phyloP scores from a whole-genome alignment of 345 rosid genomes.

The Citrus reticulata region DNA sequence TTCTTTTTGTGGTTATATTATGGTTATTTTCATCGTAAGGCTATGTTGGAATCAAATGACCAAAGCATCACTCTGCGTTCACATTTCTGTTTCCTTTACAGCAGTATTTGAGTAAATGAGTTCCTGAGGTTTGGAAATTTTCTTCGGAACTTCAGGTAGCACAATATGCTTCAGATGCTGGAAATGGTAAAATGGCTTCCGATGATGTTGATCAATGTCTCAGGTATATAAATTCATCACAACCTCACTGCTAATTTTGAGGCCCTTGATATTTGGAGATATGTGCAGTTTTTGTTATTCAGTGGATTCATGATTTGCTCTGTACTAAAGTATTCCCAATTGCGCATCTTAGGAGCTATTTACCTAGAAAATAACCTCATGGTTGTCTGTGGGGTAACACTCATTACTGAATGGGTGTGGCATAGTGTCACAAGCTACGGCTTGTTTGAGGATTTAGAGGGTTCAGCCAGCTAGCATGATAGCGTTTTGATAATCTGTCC shows the following conservation, averaged over 20 bases:
- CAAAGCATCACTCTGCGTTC: constrained; percentile 10
- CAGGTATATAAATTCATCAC: constrained; percentile 37
- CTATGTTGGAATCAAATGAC: background rate
- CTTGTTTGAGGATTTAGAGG: background rate
- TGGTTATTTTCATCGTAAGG: background rate
- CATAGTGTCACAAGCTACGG: background rate
- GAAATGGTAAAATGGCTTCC: constrained; percentile 56
- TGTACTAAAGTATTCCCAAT: background rate
- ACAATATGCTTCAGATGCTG: constrained; percentile 81
- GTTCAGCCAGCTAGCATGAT: background rate
- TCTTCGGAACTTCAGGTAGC: constrained; percentile 66
- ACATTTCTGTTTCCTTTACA: constrained; percentile 21
- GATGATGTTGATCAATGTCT: constrained; percentile 69
- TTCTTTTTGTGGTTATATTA: background rate
- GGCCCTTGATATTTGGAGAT: background rate
- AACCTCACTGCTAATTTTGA: background rate
- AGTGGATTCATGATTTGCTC: background rate
- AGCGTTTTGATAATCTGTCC: background rate
- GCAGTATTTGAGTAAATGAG: constrained; percentile 34
- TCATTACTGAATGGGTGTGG: background rate
- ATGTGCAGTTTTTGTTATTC: background rate
- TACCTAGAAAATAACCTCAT: background rate
- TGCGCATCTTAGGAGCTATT: background rate
- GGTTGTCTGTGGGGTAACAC: background rate
- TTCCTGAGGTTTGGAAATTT: constrained; percentile 38